Percentiles rank a stretch among this genome's conserved stretches.
Conservation (phyloP, 257 asterid genomes). For the Eucommia ulmoides region DNA sequence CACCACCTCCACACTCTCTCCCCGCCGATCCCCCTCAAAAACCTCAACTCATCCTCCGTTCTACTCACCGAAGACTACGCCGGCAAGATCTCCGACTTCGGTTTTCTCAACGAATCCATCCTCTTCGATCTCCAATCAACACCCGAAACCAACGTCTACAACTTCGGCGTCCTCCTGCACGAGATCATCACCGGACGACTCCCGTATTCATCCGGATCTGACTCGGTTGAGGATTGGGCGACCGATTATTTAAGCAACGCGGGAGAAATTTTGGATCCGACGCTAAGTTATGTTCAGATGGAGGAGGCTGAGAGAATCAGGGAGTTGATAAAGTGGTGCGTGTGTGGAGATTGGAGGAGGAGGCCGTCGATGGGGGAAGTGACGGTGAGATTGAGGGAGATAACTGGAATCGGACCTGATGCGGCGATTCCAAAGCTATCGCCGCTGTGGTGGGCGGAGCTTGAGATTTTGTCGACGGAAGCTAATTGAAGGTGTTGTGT, state of each 20-base stretch:
- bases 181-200: constrained; percentile 72
- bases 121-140: constrained; percentile 19
- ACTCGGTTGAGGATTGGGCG: constrained; percentile 47
- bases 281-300: constrained; percentile 29
- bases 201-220: constrained; percentile 43
- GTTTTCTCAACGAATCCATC: constrained; percentile 23
- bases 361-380: constrained; percentile 48
- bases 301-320: constrained; percentile 42
- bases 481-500: no score
- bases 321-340: constrained; percentile 41
- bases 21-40: constrained; percentile 53
- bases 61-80: constrained; percentile 78
- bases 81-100: constrained; percentile 66
- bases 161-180: constrained; percentile 54
- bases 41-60: constrained; percentile 52
- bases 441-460: constrained; percentile 96
- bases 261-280: constrained; percentile 45
- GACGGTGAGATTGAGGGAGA: constrained; percentile 41
- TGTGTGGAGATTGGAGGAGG: constrained; percentile 26
- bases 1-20: constrained; percentile 60
- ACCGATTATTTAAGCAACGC: constrained; percentile 41
- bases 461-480: constrained; percentile 52
- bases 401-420: constrained; percentile 55
- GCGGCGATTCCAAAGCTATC: constrained; percentile 58
- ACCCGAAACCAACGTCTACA: constrained; percentile 43